Percentiles rank a stretch among this genome's conserved stretches.
Evolutionary conservation across 2,329 filamentous ascomycete species (phyloP).

Genomic region (Epichloe sylvatica): DNA sequence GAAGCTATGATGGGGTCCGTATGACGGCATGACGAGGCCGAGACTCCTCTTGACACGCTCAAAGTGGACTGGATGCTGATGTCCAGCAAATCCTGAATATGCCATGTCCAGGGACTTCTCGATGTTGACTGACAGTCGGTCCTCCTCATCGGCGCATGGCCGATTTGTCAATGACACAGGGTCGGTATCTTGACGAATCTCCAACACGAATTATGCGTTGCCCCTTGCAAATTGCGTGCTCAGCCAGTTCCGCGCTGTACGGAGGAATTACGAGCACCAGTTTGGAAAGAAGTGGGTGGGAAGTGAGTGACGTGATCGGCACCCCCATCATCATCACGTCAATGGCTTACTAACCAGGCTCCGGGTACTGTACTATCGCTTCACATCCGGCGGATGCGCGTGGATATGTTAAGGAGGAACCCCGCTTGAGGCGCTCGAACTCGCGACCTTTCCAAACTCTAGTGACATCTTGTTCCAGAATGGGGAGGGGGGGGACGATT

Average conservation of each 20-base stretch:
- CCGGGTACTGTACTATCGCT: neutral
- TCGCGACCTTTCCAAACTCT: neutral
- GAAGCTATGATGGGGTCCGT: too few relatives aligned
- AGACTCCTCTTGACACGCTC: too few relatives aligned
- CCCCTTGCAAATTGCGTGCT: slow-evolving; percentile 4
- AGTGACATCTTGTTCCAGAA: neutral
- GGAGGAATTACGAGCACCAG: neutral
- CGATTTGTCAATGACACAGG: neutral
- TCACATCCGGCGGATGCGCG: accelerated
- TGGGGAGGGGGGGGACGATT: neutral
- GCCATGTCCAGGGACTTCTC: too few relatives aligned
- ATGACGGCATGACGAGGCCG: too few relatives aligned
- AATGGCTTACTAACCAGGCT: neutral
- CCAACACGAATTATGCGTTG: slow-evolving; percentile 1
- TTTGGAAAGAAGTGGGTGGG: neutral
- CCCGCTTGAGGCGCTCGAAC: neutral
- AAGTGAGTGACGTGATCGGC: slow-evolving; percentile 9
- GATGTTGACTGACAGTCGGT: too few relatives aligned
- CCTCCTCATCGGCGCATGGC: too few relatives aligned
- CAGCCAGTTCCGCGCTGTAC: neutral
- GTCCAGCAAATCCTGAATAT: too few relatives aligned
- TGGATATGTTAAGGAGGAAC: neutral
- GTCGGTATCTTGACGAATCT: neutral
- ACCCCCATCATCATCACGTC: slow-evolving; percentile 8
- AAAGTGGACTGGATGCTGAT: too few relatives aligned